Evolutionary conservation across 441 rosid species (phyloP).

Genomic region (Arabidopsis lyrata): DNA sequence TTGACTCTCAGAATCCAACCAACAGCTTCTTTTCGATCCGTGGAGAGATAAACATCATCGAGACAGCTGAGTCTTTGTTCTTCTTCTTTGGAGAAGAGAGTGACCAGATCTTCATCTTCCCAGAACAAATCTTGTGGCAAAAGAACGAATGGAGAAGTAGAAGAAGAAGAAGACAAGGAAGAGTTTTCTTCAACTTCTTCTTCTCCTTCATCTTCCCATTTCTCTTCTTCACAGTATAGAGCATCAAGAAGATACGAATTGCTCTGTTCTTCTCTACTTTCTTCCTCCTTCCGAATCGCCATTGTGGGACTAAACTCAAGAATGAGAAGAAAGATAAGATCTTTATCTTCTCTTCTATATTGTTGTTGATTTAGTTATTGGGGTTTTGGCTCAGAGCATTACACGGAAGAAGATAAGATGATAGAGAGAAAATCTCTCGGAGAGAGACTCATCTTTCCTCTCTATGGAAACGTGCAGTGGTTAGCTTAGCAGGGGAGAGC

Average conservation of each 20-base stretch:
- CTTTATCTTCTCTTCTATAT: conserved; percentile 17
- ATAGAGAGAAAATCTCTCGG: conserved; percentile 35
- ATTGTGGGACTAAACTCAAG: conserved; percentile 51
- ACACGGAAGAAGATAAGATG: conserved; percentile 37
- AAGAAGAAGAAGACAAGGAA: conserved; percentile 43
- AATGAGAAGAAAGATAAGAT: conserved; percentile 40
- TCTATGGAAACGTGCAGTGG: conserved; percentile 44
- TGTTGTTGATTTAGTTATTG: conserved; percentile 1
- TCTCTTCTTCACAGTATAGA: conserved; percentile 85
- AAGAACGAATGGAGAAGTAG: conserved; percentile 38
- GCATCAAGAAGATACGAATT: conserved; percentile 64
- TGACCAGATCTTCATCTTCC: conserved; percentile 79
- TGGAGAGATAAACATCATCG: conserved; percentile 39
- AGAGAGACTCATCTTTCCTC: conserved; percentile 42
- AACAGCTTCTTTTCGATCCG: conserved; percentile 59
- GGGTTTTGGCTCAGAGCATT: conserved; percentile 38
- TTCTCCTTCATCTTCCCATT: conserved; percentile 62
- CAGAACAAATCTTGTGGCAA: conserved; percentile 73
- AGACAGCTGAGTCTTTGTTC: conserved; percentile 42
- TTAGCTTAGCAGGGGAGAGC: conserved; percentile 34
- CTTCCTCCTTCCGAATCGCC: conserved; percentile 56
- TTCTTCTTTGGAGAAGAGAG: conserved; percentile 70
- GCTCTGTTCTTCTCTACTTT: conserved; percentile 43
- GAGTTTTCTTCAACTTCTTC: conserved; percentile 43
- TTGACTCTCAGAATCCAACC: conserved; percentile 64